These are phyloP conservation scores for Penicillium herquei DNA, from an alignment of 495 filamentous ascomycete genomes.

Conservation along the genomic window DNA sequence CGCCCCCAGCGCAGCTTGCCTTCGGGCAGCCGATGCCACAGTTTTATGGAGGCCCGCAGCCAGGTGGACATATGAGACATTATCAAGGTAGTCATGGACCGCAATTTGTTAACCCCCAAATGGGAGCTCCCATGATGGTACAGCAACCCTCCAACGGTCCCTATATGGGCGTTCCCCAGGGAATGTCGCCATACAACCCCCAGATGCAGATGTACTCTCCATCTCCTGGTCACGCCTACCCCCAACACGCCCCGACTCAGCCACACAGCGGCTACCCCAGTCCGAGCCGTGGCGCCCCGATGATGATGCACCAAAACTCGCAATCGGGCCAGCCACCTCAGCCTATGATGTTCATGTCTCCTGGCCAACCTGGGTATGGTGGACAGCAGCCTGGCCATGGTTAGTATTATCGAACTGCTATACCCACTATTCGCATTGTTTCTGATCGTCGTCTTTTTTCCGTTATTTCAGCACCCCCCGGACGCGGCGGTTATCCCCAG, in stretches of 20 bases:
- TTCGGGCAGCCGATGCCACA: conserved; percentile 73
- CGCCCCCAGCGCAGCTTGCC: conserved; percentile 62
- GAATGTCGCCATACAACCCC: conserved; percentile 57
- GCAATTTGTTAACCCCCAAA: conserved; percentile 66
- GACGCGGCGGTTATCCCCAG: conserved; percentile 57
- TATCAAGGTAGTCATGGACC: conserved; percentile 57
- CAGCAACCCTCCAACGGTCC: conserved; percentile 64
- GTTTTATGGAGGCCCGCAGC: conserved; percentile 54
- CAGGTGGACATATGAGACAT: conserved; percentile 20
- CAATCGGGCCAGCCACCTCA: conserved; percentile 66
- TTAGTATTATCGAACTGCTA: conserved; percentile 45
- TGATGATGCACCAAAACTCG: conserved; percentile 83
- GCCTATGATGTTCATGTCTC: conserved; percentile 63
- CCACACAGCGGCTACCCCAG: conserved; percentile 80
- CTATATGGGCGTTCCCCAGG: conserved; percentile 53
- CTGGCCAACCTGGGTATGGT: conserved; percentile 62
- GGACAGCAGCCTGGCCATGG: conserved; percentile 64
- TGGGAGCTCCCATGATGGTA: conserved; percentile 80
- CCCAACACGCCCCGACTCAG: conserved; percentile 59
- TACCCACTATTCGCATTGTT: neutral
- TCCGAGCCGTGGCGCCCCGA: conserved; percentile 70
- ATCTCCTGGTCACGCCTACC: conserved; percentile 64
- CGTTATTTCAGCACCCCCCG: conserved; percentile 49
- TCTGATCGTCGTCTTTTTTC: neutral
- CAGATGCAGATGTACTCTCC: conserved; percentile 77